Evolutionary conservation across 2,329 filamentous ascomycete genomes (phyloP).

Genomic region (Alternaria atra): DNA sequence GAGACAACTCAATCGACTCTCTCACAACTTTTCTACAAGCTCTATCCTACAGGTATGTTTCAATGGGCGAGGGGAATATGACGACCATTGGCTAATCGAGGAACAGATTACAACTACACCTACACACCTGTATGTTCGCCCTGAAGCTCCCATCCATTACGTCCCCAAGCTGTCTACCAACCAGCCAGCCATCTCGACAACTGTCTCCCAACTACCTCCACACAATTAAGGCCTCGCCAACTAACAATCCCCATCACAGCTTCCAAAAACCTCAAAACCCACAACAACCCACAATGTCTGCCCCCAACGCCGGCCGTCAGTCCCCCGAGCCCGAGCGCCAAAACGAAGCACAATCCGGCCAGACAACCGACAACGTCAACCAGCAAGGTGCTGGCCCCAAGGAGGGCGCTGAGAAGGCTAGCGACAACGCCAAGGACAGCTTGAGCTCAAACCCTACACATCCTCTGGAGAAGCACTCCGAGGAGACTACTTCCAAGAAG

Average conservation of each 20-base stretch:
- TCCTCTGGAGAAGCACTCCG: conserved; percentile 67
- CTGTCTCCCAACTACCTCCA: background rate
- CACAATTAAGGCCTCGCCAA: background rate
- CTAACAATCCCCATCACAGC: conserved; percentile 1
- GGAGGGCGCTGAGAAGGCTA: conserved; percentile 59
- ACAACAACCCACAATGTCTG: conserved; percentile 64
- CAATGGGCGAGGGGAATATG: too few relatives aligned
- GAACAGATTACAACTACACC: background rate
- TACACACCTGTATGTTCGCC: background rate
- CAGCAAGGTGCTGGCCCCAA: conserved; percentile 57
- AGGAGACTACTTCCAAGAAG: conserved; percentile 69
- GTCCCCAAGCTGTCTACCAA: background rate
- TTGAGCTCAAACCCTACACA: conserved; percentile 72
- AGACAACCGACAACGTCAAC: conserved; percentile 65
- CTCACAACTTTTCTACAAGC: background rate
- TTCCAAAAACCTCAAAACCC: background rate
- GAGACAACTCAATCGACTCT: background rate
- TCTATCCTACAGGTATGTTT: conserved; percentile 5
- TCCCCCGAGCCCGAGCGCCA: conserved; percentile 79
- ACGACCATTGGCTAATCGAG: background rate
- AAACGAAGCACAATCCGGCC: conserved; percentile 69
- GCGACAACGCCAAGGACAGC: conserved; percentile 57
- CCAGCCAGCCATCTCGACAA: background rate
- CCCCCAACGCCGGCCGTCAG: conserved; percentile 72
- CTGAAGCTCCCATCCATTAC: background rate